Base-by-base conservation (phyloP, 192 early-diverging fungal genomes). In the Coemansia reversa region DNA sequence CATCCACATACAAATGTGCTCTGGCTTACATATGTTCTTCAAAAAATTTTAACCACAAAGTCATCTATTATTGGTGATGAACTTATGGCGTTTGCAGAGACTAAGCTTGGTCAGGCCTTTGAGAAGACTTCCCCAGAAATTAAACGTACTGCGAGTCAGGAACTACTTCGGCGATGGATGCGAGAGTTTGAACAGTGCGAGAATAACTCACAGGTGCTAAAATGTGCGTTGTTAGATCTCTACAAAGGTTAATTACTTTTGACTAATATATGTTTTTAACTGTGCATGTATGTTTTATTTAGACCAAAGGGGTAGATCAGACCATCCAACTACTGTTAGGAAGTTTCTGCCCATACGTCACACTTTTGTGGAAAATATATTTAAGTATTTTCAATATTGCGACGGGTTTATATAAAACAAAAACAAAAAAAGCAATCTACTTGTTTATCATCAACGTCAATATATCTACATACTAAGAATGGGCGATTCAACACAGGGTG, bases 11-110 rank as follows among this genome's bases (percentile, higher is more conserved):
- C 79, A 28, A 81, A 81, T 39, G 79, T 81, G 3, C 56, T 75
- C 53, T 81, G 79, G 79, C 61, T 81, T 29, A 64, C 69, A 9
- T 81, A 81, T 28, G 73, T 59, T n/a, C 49, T 81, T 59, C 73
- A 75, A 30, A 81, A 81, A 69, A 81, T 81, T 28, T 69, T 81
- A 45, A 65, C 59, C 24, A 81, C 79, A 20, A 81, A 81, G 47
- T 68, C 73, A 0, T 57, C 79, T 0, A 61, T 12, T 18, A 81
- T 81, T 51, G 60, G 60, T 11, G 66, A 75, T 29, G 79, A 81
- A 58, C 74, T 81, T 7, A 33, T 72, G 55, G 62, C 70, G 1
- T 72, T 81, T 67, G 79, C 68, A 1, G 66, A 72, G 52, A 67
- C 52, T 67, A 81, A 75, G 56, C 66, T 81, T 24, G 79, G 73